These are phyloP conservation scores for Mycena haematopus DNA, from an alignment of 768 basidiomycete species.

Conservation along the genomic window DNA sequence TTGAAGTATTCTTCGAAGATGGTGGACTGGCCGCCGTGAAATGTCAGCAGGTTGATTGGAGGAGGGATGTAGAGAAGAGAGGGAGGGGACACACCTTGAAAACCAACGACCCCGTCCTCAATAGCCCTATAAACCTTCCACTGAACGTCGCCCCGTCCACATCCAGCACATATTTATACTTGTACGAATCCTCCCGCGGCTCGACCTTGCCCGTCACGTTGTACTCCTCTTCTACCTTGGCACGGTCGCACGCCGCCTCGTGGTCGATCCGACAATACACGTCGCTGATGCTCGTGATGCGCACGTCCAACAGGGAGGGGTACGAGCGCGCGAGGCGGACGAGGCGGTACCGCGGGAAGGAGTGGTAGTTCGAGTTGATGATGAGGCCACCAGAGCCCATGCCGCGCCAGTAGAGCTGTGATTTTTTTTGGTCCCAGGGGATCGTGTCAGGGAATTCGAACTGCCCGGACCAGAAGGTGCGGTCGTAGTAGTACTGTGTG, in stretches of 20 bases:
- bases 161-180: slow-evolving; percentile 8
- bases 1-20: neutral
- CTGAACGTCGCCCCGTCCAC: slow-evolving; percentile 9
- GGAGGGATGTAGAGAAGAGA: too few relatives aligned
- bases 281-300: neutral
- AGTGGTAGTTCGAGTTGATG: slow-evolving; percentile 15
- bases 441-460: slow-evolving; percentile 2
- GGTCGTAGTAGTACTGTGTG: slow-evolving; percentile 15
- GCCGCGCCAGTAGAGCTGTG: slow-evolving; percentile 16
- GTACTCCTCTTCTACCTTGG: neutral
- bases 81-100: slow-evolving; percentile 12
- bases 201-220: neutral
- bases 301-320: slow-evolving; percentile 11
- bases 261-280: neutral
- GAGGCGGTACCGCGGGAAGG: slow-evolving; percentile 12
- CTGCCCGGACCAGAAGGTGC: neutral
- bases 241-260: slow-evolving; percentile 4
- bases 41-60: neutral
- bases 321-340: neutral
- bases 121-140: slow-evolving; percentile 1
- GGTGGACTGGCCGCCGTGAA: neutral
- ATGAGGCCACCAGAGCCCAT: slow-evolving; percentile 18
- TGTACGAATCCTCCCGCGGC: neutral
- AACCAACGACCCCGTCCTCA: slow-evolving; percentile 4
- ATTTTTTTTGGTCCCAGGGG: slow-evolving; percentile 5